Conservation (phyloP, 2,329 filamentous ascomycete species). For the Pseudogymnoascus sp. region DNA sequence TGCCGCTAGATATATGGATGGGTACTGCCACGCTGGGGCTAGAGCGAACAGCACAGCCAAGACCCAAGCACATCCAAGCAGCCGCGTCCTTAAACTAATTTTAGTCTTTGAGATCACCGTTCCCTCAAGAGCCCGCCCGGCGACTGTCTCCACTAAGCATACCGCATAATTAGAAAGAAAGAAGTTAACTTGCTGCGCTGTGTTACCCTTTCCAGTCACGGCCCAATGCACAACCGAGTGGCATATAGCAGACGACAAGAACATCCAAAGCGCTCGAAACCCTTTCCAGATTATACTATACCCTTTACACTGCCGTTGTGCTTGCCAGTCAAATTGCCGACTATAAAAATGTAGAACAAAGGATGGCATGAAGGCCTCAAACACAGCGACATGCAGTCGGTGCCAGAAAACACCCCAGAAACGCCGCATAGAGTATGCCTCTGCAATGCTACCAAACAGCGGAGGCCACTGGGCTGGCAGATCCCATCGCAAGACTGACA, state of each 20-base stretch:
- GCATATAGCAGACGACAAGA: neutral
- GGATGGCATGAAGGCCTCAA: neutral
- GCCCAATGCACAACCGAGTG: neutral
- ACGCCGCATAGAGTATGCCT: slow-evolving; percentile 10
- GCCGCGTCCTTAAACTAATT: neutral
- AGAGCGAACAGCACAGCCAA: neutral
- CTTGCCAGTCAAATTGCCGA: neutral
- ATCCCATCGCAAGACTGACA: slow-evolving; percentile 6
- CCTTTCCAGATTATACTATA: neutral
- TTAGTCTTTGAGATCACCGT: neutral
- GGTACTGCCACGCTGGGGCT: neutral
- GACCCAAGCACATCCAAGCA: neutral
- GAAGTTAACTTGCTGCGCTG: neutral
- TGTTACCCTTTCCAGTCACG: neutral
- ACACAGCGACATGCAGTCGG: neutral
- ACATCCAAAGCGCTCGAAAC: neutral
- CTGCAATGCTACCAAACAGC: slow-evolving; percentile 10
- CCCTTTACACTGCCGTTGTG: neutral
- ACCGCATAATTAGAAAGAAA: neutral
- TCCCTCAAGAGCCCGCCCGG: neutral
- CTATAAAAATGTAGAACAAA: neutral
- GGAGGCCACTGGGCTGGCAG: slow-evolving; percentile 9
- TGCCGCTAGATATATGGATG: neutral
- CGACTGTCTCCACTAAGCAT: neutral
- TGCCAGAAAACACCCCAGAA: slow-evolving; percentile 14